Evolutionary conservation across 2,329 filamentous ascomycete species (phyloP).

Genomic region (Venturia oleaginea): DNA sequence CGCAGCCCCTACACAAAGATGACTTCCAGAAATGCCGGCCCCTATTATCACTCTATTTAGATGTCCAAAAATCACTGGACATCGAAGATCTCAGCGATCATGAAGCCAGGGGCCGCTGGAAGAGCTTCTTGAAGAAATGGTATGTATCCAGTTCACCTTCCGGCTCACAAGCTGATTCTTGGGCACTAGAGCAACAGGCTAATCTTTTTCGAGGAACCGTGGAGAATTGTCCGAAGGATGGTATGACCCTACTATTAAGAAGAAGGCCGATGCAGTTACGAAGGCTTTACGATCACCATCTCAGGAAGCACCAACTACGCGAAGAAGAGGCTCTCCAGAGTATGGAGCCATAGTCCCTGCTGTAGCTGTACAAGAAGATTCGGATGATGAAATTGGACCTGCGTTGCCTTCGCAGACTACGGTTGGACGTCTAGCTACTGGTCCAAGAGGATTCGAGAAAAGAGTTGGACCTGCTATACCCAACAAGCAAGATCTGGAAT

Average conservation of each 20-base stretch:
- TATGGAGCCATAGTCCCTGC: background rate
- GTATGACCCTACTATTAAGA: slow-evolving; percentile 75
- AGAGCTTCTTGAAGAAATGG: slow-evolving; percentile 88
- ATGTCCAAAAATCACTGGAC: slow-evolving; percentile 72
- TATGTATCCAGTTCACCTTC: slow-evolving; percentile 30
- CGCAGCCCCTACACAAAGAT: slow-evolving; percentile 56
- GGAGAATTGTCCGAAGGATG: slow-evolving; percentile 80
- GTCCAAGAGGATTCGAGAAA: background rate
- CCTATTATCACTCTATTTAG: slow-evolving; percentile 75
- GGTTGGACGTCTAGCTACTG: slow-evolving; percentile 17
- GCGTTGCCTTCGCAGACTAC: slow-evolving; percentile 32
- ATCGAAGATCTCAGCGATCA: slow-evolving; percentile 60
- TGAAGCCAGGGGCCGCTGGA: slow-evolving; percentile 81
- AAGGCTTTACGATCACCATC: slow-evolving; percentile 16
- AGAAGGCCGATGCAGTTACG: slow-evolving; percentile 36
- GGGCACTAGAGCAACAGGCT: slow-evolving; percentile 25
- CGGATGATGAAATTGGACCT: slow-evolving; percentile 46
- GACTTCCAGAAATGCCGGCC: slow-evolving; percentile 59
- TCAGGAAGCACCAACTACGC: slow-evolving; percentile 14
- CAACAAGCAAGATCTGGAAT: slow-evolving; percentile 61
- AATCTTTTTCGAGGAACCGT: slow-evolving; percentile 60
- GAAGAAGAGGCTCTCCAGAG: slow-evolving; percentile 16
- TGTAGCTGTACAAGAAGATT: background rate
- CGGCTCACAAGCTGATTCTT: background rate
- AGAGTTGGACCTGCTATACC: slow-evolving; percentile 55